Evolutionary conservation across 768 basidiomycete species (phyloP), one percentile per base, ranked within the genome.

Genomic region (Termitomyces sp.): DNA sequence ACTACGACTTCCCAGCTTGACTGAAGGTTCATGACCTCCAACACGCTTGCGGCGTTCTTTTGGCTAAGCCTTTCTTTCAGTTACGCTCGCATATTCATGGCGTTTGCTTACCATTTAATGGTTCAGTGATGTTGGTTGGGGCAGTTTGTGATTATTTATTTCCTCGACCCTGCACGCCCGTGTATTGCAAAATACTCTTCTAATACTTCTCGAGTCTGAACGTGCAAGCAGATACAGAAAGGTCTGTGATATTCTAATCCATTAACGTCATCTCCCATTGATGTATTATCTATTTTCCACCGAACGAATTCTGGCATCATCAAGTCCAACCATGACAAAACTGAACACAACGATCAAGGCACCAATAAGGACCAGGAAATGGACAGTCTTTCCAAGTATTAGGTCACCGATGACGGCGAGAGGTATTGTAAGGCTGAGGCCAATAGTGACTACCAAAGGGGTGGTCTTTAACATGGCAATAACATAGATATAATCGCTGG

Each of bases 391-490:
- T 21, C 82, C 76, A 3, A 91, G 74, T 55, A 87, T 67, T 57
- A 84, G 74, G 64, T 97, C 94, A 14, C 94, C 94, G 9, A 89
- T 50, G 48, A 98, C 85, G 6, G 97, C 93, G 51, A 95, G 76
- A 5, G 94, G 96, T 68, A 98, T 97, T 1, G 97, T 97, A 14
- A 98, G 79, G 55, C 89, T 92, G 9, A 98, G 79, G 27, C 96
- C 96, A 54, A 98, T 77, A 0, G 96, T 98, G 17, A 90, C 95
- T 19, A 97, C 91, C 12, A 95, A 74, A 0, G 95, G 95, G 1
- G 94, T 94, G 7, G 96, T 99, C 74, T 95, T 96, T 60, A 99
- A 83, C 94, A 98, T 96, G 2, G 94, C 89, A 19, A 92, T 66
- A 28, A 92, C 84, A 67, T 93, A 93, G 45, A 94, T 67, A 66